Evolutionary conservation across 306 rosid genomes (phyloP).

Genomic region (Malus asiatica): DNA sequence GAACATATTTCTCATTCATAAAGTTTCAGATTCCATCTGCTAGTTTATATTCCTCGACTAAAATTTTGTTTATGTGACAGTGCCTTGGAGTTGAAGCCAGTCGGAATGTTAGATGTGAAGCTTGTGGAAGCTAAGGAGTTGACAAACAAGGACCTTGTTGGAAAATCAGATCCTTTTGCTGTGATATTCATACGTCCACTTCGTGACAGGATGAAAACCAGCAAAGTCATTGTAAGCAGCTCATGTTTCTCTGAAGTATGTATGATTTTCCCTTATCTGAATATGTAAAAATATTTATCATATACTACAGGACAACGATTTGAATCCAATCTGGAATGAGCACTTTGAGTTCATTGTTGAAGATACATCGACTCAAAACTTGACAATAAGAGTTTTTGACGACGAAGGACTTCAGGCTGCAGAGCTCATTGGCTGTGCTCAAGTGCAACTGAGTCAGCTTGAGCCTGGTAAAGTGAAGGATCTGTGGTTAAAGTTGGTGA

Average conservation of each 20-base stretch:
- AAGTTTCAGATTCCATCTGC: not conserved
- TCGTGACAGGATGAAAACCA: conserved; percentile 59
- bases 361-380: conserved; percentile 63
- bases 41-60: not conserved
- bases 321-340: conserved; percentile 96
- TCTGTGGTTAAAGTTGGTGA: conserved; percentile 72
- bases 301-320: conserved; percentile 57
- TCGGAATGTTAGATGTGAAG: conserved; percentile 79
- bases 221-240: conserved; percentile 67
- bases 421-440: conserved; percentile 78
- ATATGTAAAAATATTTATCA: not conserved
- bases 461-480: conserved; percentile 84
- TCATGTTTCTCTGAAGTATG: not conserved
- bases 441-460: conserved; percentile 51
- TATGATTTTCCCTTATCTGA: not conserved
- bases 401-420: conserved; percentile 80
- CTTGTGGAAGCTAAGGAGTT: conserved; percentile 83
- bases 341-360: conserved; percentile 77
- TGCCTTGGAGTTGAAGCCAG: conserved; percentile 71
- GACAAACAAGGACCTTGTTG: conserved; percentile 64
- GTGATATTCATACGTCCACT: conserved; percentile 72
- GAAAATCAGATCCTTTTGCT: conserved; percentile 93
- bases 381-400: conserved; percentile 79
- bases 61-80: conserved; percentile 37
- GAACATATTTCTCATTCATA: no score